Conservation (phyloP, 139 green algal species). For the Desmodesmus armatus region DNA sequence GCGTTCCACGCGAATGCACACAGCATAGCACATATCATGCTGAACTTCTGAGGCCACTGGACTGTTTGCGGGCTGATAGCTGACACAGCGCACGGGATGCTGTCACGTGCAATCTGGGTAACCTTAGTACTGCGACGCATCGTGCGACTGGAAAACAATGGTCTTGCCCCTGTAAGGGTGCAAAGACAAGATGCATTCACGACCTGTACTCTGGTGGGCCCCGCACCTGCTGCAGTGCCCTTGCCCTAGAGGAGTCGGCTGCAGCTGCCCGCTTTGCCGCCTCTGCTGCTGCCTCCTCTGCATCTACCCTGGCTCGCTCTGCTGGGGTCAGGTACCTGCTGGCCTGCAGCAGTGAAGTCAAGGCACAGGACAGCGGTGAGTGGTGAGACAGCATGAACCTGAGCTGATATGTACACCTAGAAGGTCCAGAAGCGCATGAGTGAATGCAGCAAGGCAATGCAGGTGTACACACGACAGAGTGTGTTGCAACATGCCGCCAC, state of each 20-base stretch:
- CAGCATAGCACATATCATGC: background rate
- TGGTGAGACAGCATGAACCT: no score
- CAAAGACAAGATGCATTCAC: background rate
- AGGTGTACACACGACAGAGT: no score
- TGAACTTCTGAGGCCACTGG: no score
- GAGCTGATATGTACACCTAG: no score
- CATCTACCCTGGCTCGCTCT: slow-evolving; percentile 30
- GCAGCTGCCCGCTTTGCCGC: slow-evolving; percentile 24
- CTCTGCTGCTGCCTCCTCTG: slow-evolving; percentile 18
- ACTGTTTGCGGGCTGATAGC: no score
- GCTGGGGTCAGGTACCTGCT: slow-evolving; percentile 12
- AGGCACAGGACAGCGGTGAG: no score
- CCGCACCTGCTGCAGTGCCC: slow-evolving; percentile 31
- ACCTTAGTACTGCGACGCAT: no score
- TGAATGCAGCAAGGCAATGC: background rate
- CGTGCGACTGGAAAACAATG: background rate
- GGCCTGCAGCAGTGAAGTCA: slow-evolving; percentile 34
- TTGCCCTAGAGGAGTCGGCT: slow-evolving; percentile 15
- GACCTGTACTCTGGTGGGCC: background rate
- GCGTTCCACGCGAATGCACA: background rate
- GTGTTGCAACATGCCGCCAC: no score
- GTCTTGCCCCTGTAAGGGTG: no score
- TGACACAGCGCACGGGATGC: no score
- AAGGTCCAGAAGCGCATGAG: no score
- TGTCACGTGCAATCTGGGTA: no score